Base-by-base conservation (phyloP, 2,329 filamentous ascomycete genomes). In the Colletotrichum limetticola region DNA sequence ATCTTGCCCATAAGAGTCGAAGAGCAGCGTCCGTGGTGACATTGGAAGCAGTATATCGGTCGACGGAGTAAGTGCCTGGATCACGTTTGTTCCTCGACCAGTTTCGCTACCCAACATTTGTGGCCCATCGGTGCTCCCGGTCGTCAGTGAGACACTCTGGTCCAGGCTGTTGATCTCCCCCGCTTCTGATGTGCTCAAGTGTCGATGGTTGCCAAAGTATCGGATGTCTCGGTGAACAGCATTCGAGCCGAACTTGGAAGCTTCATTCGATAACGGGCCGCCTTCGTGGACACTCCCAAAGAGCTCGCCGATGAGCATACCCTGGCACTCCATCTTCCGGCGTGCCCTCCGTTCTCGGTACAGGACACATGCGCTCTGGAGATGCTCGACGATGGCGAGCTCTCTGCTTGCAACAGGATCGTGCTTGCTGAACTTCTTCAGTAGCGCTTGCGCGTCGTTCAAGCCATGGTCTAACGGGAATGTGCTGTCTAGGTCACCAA, bases 401-500 rank as follows among this genome's bases (percentile, higher is more conserved):
- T 79, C 75, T 8, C 78, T 70, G 32, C 58, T 71, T 0, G 77
- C 75, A 16, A 80, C 75, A 5, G 72, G 64, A 53, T 80, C 78
- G 35, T 78, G 74, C 5, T 58, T 69, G 5, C 72, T 71, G 64
- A 82, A 77, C 1, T 75, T 74, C 0, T 73, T 65, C 1, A 82
- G 77, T 0, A 81, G 74, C 3, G 68, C 72, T 11, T 77, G 72
- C 0, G 79, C 78, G 0, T 74, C 60, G 0, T 74, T 69, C 0
- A 82, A 72, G 2, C 77, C 79, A 53, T 77, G 78, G 28, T 78
- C 75, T 0, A 82, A 72, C 0, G 80, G 80, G 6, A 82, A 82
- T 0, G 77, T 76, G 22, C 73, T 74, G 46, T 86, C 84, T 2
- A 86, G 81, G 66, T 87, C 84, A 0, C 83, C 84, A 62, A 87